Conservation (phyloP, 75 land plant species). For the Sequoia sempervirens region DNA sequence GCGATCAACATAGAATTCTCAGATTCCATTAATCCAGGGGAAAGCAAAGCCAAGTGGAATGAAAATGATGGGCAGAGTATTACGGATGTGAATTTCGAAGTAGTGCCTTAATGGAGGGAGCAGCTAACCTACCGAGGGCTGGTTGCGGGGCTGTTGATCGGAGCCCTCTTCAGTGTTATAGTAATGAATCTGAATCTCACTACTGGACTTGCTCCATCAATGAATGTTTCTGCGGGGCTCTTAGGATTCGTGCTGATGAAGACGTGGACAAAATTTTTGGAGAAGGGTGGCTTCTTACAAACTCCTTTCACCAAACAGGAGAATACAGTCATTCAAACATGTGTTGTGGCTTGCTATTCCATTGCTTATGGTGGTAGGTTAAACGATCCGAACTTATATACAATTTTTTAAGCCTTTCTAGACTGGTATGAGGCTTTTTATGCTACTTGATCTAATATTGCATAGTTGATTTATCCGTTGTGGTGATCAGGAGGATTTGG, state of each 20-base stretch:
- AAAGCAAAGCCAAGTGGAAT: not conserved
- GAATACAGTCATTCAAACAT: slow-evolving; percentile 58
- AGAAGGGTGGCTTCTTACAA: slow-evolving; percentile 22
- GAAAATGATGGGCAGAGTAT: not conserved
- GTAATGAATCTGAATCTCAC: slow-evolving; percentile 76
- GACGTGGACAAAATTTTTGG: slow-evolving; percentile 31
- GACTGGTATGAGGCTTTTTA: too few relatives aligned
- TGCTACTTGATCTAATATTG: too few relatives aligned
- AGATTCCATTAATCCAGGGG: not conserved
- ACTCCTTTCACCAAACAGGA: slow-evolving; percentile 55
- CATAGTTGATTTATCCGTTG: not conserved
- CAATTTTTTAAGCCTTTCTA: too few relatives aligned
- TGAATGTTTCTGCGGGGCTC: slow-evolving; percentile 80
- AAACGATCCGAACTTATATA: too few relatives aligned
- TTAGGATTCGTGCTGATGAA: slow-evolving; percentile 65
- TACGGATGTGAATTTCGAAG: not conserved
- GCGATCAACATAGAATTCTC: not conserved
- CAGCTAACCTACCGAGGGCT: slow-evolving; percentile 66
- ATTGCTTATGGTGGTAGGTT: slow-evolving; percentile 39
- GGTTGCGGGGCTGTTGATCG: slow-evolving; percentile 52
- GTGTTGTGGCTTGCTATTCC: slow-evolving; percentile 53
- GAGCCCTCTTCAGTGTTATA: slow-evolving; percentile 67
- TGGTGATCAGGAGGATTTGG: slow-evolving; percentile 40
- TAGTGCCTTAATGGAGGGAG: slow-evolving; percentile 46
- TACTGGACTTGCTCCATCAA: slow-evolving; percentile 71